These are phyloP conservation scores for Exophiala lecanii-corni DNA, from an alignment of 2,329 filamentous ascomycete genomes.

Conservation along the genomic window DNA sequence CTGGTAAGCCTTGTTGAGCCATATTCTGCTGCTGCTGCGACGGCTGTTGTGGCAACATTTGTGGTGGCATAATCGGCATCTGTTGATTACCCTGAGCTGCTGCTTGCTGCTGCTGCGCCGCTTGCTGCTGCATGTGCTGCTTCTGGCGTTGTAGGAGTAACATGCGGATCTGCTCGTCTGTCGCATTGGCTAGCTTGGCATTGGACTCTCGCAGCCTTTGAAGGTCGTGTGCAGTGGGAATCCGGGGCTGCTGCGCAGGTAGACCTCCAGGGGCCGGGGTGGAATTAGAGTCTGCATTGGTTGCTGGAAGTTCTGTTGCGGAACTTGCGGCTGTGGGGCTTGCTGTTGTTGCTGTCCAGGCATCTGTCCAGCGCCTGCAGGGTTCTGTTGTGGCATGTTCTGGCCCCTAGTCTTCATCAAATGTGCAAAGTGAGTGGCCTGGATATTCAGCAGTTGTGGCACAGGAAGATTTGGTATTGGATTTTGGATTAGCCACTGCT, in stretches of 20 bases:
- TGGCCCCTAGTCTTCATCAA: conserved; percentile 20
- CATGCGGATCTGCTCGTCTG: conserved; percentile 22
- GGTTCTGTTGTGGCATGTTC: conserved; percentile 15
- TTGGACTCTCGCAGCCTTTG: conserved; percentile 18
- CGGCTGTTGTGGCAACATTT: conserved; percentile 7
- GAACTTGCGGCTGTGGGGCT: conserved; percentile 12
- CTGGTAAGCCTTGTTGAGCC: conserved; percentile 3
- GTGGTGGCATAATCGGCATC: conserved; percentile 14
- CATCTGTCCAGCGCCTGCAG: conserved; percentile 7
- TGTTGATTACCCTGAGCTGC: conserved; percentile 13
- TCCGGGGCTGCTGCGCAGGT: conserved; percentile 12
- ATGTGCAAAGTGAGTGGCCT: conserved; percentile 21
- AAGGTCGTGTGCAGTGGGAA: conserved; percentile 16
- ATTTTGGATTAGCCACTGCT: conserved; percentile 22
- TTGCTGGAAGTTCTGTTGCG: conserved; percentile 2
- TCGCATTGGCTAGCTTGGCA: conserved; percentile 14
- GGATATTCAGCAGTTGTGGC: conserved; percentile 18
- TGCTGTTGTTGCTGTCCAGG: conserved; percentile 12
- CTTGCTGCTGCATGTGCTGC: conserved; percentile 16
- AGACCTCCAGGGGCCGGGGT: conserved; percentile 6
- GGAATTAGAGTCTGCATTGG: conserved; percentile 10
- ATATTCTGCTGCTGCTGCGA: conserved; percentile 13
- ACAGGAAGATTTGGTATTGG: conserved; percentile 18
- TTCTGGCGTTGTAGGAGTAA: conserved; percentile 20
- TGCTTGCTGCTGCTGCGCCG: conserved; percentile 15